These are phyloP conservation scores for Alternaria atra DNA, from an alignment of 2,329 filamentous ascomycete species.

Conservation along the genomic window DNA sequence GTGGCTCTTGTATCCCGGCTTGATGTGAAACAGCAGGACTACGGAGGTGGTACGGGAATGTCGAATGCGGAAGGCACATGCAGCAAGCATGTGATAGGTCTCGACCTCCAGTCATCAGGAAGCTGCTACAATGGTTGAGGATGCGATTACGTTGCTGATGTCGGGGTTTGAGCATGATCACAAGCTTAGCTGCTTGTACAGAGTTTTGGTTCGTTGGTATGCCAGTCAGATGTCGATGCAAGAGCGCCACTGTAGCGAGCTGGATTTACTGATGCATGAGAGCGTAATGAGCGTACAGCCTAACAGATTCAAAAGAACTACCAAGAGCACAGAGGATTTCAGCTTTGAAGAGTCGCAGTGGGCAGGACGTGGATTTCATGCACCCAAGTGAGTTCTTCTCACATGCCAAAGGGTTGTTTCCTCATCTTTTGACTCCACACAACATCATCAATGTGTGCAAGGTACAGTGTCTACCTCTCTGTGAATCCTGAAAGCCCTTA, in stretches of 20 bases:
- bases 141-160: background rate
- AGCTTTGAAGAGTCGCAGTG: background rate
- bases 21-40: background rate
- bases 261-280: background rate
- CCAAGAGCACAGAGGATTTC: background rate
- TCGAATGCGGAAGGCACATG: background rate
- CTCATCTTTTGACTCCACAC: background rate
- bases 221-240: background rate
- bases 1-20: background rate
- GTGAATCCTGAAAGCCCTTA: background rate
- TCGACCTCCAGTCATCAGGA: background rate
- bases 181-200: background rate
- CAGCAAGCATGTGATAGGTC: background rate
- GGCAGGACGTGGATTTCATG: background rate
- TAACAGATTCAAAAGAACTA: background rate
- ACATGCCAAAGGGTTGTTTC: background rate
- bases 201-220: background rate
- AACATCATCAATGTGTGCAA: background rate
- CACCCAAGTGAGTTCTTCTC: background rate
- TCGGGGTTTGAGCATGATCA: background rate
- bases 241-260: background rate
- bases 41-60: background rate
- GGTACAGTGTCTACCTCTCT: background rate
- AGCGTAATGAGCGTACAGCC: background rate
- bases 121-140: background rate